Evolutionary conservation across 176 grass and related monocot genomes (phyloP), one percentile per base, ranked within the genome.

Genomic region (Themeda triandra): DNA sequence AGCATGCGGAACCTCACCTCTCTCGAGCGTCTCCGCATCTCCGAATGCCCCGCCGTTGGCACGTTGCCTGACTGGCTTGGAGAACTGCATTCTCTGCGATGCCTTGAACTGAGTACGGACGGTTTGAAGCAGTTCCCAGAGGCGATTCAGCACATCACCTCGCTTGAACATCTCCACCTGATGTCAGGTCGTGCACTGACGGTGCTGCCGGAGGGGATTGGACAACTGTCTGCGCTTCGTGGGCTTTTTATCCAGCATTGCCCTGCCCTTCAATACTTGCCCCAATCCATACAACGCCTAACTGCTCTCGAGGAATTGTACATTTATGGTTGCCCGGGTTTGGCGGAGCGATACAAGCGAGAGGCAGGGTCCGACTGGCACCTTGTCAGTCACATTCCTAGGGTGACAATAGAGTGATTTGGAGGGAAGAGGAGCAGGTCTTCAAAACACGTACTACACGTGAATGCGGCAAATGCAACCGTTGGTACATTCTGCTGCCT

Each of bases 241-340:
- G 0, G 0, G 54, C 54, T 58, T 58, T n/a, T 0, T 10, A n/a
- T 58, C 54, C 2, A 58, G 53, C 0, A 58, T 58, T 58, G 0
- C 21, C 54, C 54, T 58, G 54, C 54, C 21, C 54, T 56, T 56
- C 2, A 23, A 56, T 56, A 56, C 51, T 23, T 56, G 51, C 51
- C 51, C 51, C 51, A 56, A 23, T 56, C 51, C 19, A 56, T 56
- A 56, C 54, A 10, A 58, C 54, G 21, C 54, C 54, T n/a, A 58
- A 58, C 54, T 58, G 54, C 54, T n/a, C 54, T 58, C 21, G 8
- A 58, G 21, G 1, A n/a, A n/a, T 58, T 58, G 54, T 0, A 0
- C 8, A 58, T n/a, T 58, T 0, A 4, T n/a, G 21, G 8, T 58
- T n/a, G 51, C 21, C 54, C 54, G n/a, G 54, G 21, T 58, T 58